Evolutionary conservation across 2,329 filamentous ascomycete species (phyloP).

Genomic region (Lachnellula cervina): DNA sequence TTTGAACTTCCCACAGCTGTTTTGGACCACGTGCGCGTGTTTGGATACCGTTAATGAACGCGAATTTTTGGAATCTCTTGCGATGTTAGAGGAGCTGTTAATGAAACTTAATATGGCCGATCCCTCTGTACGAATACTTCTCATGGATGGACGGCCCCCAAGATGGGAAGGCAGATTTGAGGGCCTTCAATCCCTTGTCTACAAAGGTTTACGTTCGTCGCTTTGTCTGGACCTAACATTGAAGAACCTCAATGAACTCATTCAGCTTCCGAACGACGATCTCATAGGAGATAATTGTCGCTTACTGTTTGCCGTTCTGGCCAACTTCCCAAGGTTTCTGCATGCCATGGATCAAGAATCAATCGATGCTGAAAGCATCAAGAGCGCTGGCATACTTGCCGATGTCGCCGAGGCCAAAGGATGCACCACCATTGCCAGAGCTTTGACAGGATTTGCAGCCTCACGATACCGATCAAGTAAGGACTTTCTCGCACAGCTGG

Average conservation of each 20-base stretch:
- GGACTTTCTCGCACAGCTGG: conserved; percentile 71
- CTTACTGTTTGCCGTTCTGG: conserved; percentile 78
- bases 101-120: conserved; percentile 77
- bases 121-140: conserved; percentile 59
- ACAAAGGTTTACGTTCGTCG: conserved; percentile 89
- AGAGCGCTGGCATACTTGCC: conserved; percentile 65
- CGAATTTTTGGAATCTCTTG: conserved; percentile 86
- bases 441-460: conserved; percentile 65
- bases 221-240: conserved; percentile 74
- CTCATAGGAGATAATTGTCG: conserved; percentile 79
- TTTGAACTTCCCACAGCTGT: conserved; percentile 86
- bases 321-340: conserved; percentile 85
- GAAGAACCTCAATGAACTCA: conserved; percentile 70
- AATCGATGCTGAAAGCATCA: conserved; percentile 51
- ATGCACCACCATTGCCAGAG: conserved; percentile 60
- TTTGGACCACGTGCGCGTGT: conserved; percentile 97
- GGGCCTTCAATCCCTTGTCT: conserved; percentile 77
- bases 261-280: conserved; percentile 70
- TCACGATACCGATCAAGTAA: conserved; percentile 61
- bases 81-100: conserved; percentile 85
- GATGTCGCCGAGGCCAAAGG: conserved; percentile 69
- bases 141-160: conserved; percentile 73
- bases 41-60: conserved; percentile 94
- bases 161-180: conserved; percentile 89
- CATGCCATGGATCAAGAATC: conserved; percentile 66